A percentile compares a stretch with the other conserved stretches of the same genome.
These are phyloP conservation scores for Fusarium ramigenum DNA, from an alignment of 2,329 filamentous ascomycete genomes.

Conservation along the genomic window DNA sequence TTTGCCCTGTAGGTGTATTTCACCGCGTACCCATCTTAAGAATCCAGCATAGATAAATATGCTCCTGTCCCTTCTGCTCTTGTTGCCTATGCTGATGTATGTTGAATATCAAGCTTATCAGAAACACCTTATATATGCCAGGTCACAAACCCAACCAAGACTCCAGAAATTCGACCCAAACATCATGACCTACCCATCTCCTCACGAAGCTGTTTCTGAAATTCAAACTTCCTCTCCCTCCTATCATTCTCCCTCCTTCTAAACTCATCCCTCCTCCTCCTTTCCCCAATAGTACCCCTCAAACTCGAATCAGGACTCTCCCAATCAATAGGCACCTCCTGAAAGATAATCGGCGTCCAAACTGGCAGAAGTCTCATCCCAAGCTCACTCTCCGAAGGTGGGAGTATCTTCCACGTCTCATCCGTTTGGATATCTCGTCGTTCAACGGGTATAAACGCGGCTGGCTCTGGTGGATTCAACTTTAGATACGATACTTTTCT, in stretches of 20 bases:
- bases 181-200: not conserved
- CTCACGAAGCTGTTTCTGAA: slow-evolving; percentile 3
- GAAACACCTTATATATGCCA: not conserved
- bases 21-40: fast-evolving
- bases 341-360: slow-evolving; percentile 15
- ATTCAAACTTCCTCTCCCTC: slow-evolving; percentile 16
- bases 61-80: not conserved
- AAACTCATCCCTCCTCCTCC: slow-evolving; percentile 2
- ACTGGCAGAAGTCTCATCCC: slow-evolving; percentile 4
- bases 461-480: not conserved
- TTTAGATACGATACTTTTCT: slow-evolving; percentile 15
- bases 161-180: not conserved
- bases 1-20: not conserved
- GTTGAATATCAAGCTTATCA: slow-evolving; percentile 19
- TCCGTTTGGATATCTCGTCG: slow-evolving; percentile 14
- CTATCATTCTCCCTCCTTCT: slow-evolving; percentile 5
- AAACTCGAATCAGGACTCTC: not conserved
- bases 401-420: slow-evolving; percentile 10
- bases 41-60: not conserved
- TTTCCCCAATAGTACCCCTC: not conserved
- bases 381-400: not conserved
- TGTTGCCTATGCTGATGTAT: not conserved
- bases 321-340: slow-evolving; percentile 13
- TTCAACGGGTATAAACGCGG: not conserved
- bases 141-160: not conserved